These are phyloP conservation scores for Microbotryum scabiosae DNA, from an alignment of 1,284 basidiomycete species.

Conservation along the genomic window DNA sequence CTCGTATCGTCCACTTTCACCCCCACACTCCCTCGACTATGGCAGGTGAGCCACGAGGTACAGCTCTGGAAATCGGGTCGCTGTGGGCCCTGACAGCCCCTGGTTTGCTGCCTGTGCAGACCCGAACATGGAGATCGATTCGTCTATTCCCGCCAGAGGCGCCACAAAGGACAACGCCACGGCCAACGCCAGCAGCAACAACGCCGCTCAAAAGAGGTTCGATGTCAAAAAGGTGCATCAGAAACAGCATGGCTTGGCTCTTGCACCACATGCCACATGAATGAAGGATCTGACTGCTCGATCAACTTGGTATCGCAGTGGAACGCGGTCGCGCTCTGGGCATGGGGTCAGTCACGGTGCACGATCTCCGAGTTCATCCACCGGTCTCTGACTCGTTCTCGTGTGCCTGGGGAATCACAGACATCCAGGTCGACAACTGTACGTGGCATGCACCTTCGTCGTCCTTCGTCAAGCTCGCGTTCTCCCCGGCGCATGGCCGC, in stretches of 20 bases:
- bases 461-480: neutral
- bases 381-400: neutral
- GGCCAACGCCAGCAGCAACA: constrained; percentile 26
- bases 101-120: constrained; percentile 42
- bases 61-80: neutral
- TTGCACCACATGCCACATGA: constrained; percentile 1
- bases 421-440: constrained; percentile 89
- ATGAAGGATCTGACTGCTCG: constrained; percentile 9
- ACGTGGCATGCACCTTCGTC: constrained; percentile 30
- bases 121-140: constrained; percentile 63
- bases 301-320: constrained; percentile 52
- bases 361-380: too few species aligned
- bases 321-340: constrained; percentile 93
- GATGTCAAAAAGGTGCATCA: constrained; percentile 84
- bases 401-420: constrained; percentile 35
- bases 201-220: constrained; percentile 55
- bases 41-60: constrained; percentile 6
- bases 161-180: constrained; percentile 47
- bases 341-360: constrained; percentile 63
- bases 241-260: neutral
- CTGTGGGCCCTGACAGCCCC: neutral
- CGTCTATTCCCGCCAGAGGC: constrained; percentile 47
- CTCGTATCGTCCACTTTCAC: neutral
- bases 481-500: neutral
- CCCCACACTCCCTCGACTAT: neutral